phyloP scores from a whole-genome alignment of 768 basidiomycete species.

The Suillus subalutaceus region DNA sequence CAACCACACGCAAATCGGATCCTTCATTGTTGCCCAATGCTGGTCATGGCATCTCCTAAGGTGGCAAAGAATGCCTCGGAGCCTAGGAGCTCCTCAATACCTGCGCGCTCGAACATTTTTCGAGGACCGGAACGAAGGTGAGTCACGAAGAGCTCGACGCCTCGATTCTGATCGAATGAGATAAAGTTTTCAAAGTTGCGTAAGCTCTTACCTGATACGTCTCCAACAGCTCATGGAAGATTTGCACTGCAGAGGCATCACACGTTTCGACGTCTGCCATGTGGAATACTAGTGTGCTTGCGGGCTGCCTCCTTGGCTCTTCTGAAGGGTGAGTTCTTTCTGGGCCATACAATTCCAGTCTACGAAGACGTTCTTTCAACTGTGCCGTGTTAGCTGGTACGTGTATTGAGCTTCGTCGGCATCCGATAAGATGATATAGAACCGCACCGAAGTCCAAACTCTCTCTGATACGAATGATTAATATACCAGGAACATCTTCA shows the following conservation, averaged over 20 bases:
- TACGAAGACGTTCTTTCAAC: conserved; percentile 66
- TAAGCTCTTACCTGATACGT: conserved; percentile 65
- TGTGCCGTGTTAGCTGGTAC: conserved; percentile 9
- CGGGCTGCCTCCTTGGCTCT: conserved; percentile 72
- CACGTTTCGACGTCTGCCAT: conserved; percentile 89
- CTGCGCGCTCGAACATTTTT: conserved; percentile 45
- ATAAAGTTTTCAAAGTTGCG: background rate
- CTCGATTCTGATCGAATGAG: conserved; percentile 38
- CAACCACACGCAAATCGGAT: background rate
- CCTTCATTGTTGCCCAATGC: conserved; percentile 31
- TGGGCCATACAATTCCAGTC: conserved; percentile 88
- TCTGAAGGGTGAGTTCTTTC: conserved; percentile 87
- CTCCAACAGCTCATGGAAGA: conserved; percentile 76
- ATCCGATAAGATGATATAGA: conserved; percentile 9
- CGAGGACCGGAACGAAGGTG: conserved; percentile 44
- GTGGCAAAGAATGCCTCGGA: conserved; percentile 47
- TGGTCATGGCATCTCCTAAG: conserved; percentile 44
- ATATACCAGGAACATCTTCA: conserved; percentile 76
- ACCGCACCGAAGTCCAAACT: conserved; percentile 84
- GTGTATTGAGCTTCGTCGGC: background rate
- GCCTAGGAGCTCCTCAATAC: conserved; percentile 46
- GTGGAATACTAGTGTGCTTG: conserved; percentile 86
- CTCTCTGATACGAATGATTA: conserved; percentile 90
- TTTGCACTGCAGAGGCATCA: conserved; percentile 89
- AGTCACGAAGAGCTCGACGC: conserved; percentile 47